Percentiles rank a stretch among this genome's conserved stretches.
Conservation (phyloP, 73 alveolate genomes). For the Uronychia setigera region DNA sequence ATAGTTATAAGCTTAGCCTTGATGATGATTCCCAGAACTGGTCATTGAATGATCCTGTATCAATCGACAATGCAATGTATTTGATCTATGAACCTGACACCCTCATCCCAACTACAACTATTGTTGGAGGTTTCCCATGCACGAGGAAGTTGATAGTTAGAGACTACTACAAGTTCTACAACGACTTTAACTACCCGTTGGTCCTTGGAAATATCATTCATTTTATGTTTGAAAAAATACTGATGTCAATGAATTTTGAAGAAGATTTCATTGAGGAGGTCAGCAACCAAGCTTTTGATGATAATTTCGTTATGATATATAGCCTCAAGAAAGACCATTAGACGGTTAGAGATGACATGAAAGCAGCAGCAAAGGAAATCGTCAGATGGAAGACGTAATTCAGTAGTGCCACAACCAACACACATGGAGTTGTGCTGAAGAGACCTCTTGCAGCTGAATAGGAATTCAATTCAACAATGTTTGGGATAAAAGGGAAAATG, state of each 20-base stretch:
- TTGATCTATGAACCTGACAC: conserved; percentile 50
- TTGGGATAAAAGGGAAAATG: conserved; percentile 67
- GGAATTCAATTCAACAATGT: conserved; percentile 52
- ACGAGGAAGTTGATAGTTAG: conserved; percentile 14
- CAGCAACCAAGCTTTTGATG: conserved; percentile 12
- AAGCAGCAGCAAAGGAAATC: conserved; percentile 20
- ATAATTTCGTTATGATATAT: conserved; percentile 22
- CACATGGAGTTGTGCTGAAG: conserved; percentile 5
- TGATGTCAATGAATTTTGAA: conserved; percentile 13
- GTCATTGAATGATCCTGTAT: background rate
- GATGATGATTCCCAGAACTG: conserved; percentile 35
- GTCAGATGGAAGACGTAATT: conserved; percentile 29
- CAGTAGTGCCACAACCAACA: conserved; percentile 4
- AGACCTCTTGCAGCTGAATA: conserved; percentile 61
- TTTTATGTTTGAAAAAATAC: conserved; percentile 17
- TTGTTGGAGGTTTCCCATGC: conserved; percentile 58
- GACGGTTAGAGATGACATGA: conserved; percentile 22
- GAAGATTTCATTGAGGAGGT: conserved; percentile 5
- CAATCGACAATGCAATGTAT: background rate
- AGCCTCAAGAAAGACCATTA: conserved; percentile 27
- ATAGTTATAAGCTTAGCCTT: conserved; percentile 8
- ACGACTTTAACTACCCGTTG: background rate
- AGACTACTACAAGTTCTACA: background rate
- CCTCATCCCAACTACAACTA: conserved; percentile 35
- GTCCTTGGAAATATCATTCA: conserved; percentile 64